Evolutionary conservation across 257 asterid species (phyloP), one percentile per base, ranked within the genome.

Genomic region (Penstemon newberryi): DNA sequence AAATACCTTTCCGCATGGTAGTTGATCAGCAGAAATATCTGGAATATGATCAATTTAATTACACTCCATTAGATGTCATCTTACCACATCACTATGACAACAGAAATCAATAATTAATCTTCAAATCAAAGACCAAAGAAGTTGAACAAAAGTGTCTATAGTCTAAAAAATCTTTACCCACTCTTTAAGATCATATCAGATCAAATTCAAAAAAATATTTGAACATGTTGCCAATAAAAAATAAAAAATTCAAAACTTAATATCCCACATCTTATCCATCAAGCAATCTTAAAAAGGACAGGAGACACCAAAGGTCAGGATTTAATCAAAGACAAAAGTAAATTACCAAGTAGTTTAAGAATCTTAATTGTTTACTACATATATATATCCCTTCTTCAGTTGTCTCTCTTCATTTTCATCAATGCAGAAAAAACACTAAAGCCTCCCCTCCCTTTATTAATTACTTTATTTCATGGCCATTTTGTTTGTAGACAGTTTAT

Each of bases 401-500:
- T n/a, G 33, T 25, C 33, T 25, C 33, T 25, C 33, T 25, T 25
- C 33, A 2, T 25, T 25, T 25, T 25, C 33, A 25, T 1, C 2
- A 25, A 25, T 25, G 72, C 56, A 40, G 41, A 60, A 60, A 19
- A 67, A 63, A n/a, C 53, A 59, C 67, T 69, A 69, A 58, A 52
- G 64, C 44, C 46, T 47, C 66, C 47, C 33, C 42, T 56, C 38
- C 55, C 49, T 43, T 12, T 41, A 52, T 4, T 44, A 66, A 51
- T 43, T 43, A 49, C 38, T 45, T 72, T 51, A 12, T 2, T 62
- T 55, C 60, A 77, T 83, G 88, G 76, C 78, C 36, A 44, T 77
- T 39, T 65, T 86, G 56, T 75, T 75, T 41, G 66, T 65, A 11
- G 78, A 77, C 8, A 78, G 78, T 46, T 37, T 75, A 45, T 52